These are phyloP conservation scores for Chytridium lagenaria DNA, from an alignment of 371 early-diverging fungal species.

Conservation along the genomic window DNA sequence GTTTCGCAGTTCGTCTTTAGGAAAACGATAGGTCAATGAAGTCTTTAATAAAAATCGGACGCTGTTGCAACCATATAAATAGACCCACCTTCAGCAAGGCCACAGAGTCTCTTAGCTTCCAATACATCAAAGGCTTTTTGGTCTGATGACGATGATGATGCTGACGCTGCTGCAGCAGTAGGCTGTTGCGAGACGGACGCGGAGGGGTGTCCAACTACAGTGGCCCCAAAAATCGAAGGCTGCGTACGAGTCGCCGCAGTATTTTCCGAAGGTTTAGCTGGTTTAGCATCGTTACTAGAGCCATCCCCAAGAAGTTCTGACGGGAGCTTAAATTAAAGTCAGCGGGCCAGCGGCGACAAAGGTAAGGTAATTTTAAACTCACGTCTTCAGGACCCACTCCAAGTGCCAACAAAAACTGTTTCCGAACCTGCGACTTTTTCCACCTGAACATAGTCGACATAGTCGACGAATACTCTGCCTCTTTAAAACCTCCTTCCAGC, in stretches of 20 bases:
- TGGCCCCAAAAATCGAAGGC: background rate
- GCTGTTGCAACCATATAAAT: background rate
- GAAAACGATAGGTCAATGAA: background rate
- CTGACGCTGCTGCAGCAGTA: slow-evolving; percentile 2
- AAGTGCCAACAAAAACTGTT: slow-evolving; percentile 41
- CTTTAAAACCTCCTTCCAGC: slow-evolving; percentile 39
- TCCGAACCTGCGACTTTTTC: slow-evolving; percentile 44
- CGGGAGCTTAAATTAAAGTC: slow-evolving; percentile 2
- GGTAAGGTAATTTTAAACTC: background rate
- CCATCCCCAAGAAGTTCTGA: no score
- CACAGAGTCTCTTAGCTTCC: slow-evolving; percentile 49
- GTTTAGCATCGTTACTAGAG: no score
- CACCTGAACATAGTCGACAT: slow-evolving; percentile 45
- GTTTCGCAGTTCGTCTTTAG: slow-evolving; percentile 54
- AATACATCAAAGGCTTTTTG: slow-evolving; percentile 38
- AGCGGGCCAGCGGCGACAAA: background rate
- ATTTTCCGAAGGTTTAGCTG: no score
- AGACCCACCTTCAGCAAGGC: slow-evolving; percentile 49
- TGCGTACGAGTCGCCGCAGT: background rate
- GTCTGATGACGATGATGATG: slow-evolving; percentile 29
- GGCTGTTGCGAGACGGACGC: background rate
- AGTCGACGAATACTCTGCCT: slow-evolving; percentile 43
- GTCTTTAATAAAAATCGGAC: background rate
- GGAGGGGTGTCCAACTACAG: background rate
- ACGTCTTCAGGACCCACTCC: slow-evolving; percentile 14